phyloP scores from a whole-genome alignment of 2,329 filamentous ascomycete species.

The Penicillium griseofulvum region DNA sequence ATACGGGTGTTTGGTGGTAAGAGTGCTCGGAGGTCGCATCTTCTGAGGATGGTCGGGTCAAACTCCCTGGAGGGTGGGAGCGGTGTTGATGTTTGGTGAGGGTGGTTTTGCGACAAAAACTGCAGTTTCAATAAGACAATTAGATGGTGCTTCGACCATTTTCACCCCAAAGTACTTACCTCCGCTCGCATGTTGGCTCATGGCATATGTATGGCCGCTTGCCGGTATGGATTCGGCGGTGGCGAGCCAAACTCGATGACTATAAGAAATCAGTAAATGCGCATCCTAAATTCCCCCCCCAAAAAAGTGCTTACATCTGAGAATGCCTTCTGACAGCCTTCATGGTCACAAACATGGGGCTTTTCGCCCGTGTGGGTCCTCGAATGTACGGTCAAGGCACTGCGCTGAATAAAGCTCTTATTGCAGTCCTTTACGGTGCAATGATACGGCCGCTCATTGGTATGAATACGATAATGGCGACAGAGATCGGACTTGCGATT shows the following conservation, averaged over 20 bases:
- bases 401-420: slow-evolving; percentile 50
- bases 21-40: slow-evolving; percentile 39
- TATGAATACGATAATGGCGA: slow-evolving; percentile 49
- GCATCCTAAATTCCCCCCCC: background rate
- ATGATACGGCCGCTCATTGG: slow-evolving; percentile 49
- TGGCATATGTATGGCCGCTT: slow-evolving; percentile 42
- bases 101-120: slow-evolving; percentile 44
- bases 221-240: slow-evolving; percentile 42
- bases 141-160: background rate
- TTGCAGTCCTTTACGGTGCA: slow-evolving; percentile 46
- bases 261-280: slow-evolving; percentile 16
- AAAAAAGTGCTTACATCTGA: slow-evolving; percentile 39
- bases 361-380: slow-evolving; percentile 47
- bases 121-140: slow-evolving; percentile 15
- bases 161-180: slow-evolving; percentile 23
- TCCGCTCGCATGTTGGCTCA: slow-evolving; percentile 40
- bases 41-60: slow-evolving; percentile 37
- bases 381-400: slow-evolving; percentile 47
- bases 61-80: slow-evolving; percentile 35
- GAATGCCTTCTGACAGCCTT: slow-evolving; percentile 45
- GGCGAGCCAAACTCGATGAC: slow-evolving; percentile 43
- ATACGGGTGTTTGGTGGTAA: slow-evolving; percentile 27
- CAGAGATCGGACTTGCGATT: slow-evolving; percentile 50
- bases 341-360: slow-evolving; percentile 44
- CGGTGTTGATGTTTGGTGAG: slow-evolving; percentile 43